Evolutionary conservation across 371 early-diverging fungal species (phyloP), one percentile per base, ranked within the genome.

Genomic region (Amoeboaphelidium protococcarum): DNA sequence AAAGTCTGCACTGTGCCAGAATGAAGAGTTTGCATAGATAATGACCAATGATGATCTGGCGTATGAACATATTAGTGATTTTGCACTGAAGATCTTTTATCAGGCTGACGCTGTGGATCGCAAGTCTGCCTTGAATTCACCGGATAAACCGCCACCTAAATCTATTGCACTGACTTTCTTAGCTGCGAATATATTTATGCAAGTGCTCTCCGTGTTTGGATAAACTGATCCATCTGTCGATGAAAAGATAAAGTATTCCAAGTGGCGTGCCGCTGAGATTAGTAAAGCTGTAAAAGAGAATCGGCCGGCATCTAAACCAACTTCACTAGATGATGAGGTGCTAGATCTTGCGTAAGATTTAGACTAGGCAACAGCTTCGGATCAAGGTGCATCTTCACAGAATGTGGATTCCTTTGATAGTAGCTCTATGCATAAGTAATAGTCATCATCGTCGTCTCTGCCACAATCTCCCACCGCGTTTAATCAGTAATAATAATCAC

Each of bases 231-330:
- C 66, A 13, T 74, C 72, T 57, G 64, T 76, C 10, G 64, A 71
- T 26, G 79, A 78, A 51, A 95, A 89, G 64, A 81, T 92, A 50
- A 80, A 76, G 49, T 92, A 95, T 59, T 71, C 94, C 1, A 90
- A 91, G 55, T 95, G 81, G 79, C 78, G 87, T 46, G 91, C 91
- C 2, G 70, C 82, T 0, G 86, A 89, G 52, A 90, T 95, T 25
- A 65, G 80, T 48, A 89, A 84, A 54, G 85, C 90, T 0, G 53
- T 86, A 21, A 67, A 78, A n/a, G 88, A 87, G 56, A 94, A 89
- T 3, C 67, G 80, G 21, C 52, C 45, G 4, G 85, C 89, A 13
- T 58, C 51, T 10, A 63, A n/a, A n/a, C n/a, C n/a, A n/a, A n/a
- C n/a, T n/a, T n/a, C n/a, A n/a, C n/a, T n/a, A n/a, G n/a, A n/a